phyloP scores from a whole-genome alignment of 2,329 filamentous ascomycete species.

The Davidsoniella virescens region DNA sequence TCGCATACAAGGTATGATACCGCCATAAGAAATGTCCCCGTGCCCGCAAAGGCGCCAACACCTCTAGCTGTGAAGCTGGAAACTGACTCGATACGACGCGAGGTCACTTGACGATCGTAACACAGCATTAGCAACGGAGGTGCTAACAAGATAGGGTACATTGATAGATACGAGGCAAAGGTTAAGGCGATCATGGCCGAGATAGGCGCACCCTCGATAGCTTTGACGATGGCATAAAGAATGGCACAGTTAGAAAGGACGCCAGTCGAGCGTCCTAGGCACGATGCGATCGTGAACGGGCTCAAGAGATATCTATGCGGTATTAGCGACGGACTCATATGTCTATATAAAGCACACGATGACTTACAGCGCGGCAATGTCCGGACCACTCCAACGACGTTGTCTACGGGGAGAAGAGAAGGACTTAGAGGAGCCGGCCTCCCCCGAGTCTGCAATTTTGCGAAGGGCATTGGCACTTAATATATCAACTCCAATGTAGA shows the following conservation, averaged over 20 bases:
- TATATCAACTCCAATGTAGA: conserved; percentile 71
- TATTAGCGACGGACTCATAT: conserved; percentile 7
- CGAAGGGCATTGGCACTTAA: conserved; percentile 66
- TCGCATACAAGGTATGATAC: conserved; percentile 60
- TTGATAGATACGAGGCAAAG: conserved; percentile 76
- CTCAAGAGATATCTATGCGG: conserved; percentile 68
- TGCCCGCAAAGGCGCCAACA: conserved; percentile 34
- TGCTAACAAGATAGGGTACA: conserved; percentile 79
- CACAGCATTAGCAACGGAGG: conserved; percentile 67
- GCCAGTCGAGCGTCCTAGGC: conserved; percentile 74
- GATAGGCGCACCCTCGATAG: conserved; percentile 54
- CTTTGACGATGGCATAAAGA: conserved; percentile 66
- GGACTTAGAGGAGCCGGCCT: conserved; percentile 54
- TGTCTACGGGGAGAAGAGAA: conserved; percentile 63
- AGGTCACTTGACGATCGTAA: conserved; percentile 44
- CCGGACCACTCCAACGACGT: conserved; percentile 56
- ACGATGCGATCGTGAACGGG: conserved; percentile 82
- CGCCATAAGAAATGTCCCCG: conserved; percentile 45
- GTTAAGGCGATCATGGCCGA: conserved; percentile 72
- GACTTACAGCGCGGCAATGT: conserved; percentile 62
- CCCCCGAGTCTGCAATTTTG: conserved; percentile 65
- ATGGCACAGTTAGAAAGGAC: conserved; percentile 82
- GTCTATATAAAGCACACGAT: neutral
- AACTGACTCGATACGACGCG: conserved; percentile 22
- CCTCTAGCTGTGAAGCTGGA: conserved; percentile 38